Conservation (phyloP, 306 rosid genomes). For the Quillaja saponaria region DNA sequence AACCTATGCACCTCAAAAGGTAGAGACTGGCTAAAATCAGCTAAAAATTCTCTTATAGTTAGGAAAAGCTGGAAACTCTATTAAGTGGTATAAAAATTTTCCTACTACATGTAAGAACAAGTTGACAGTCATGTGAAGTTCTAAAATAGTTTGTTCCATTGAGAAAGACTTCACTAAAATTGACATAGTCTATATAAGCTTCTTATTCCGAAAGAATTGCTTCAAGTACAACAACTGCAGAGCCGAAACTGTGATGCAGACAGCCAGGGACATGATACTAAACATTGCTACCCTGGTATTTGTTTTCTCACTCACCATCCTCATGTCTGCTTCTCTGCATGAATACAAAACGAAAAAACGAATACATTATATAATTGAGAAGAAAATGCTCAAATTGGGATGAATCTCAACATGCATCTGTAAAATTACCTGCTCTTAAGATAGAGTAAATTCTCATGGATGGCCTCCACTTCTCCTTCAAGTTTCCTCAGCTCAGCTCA, state of each 20-base stretch:
- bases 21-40: no score
- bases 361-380: slow-evolving; percentile 2
- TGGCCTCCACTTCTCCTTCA: slow-evolving; percentile 87
- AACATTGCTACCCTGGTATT: slow-evolving; percentile 78
- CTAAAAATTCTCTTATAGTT: slow-evolving; percentile 2
- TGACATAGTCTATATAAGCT: slow-evolving; percentile 57
- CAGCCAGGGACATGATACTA: slow-evolving; percentile 69
- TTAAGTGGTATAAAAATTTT: slow-evolving; percentile 31
- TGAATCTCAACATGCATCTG: slow-evolving; percentile 1
- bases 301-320: slow-evolving; percentile 76
- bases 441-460: slow-evolving; percentile 79
- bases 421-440: slow-evolving; percentile 68
- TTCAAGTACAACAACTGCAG: slow-evolving; percentile 83
- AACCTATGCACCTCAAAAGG: neutral
- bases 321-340: slow-evolving; percentile 82
- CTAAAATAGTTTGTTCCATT: slow-evolving; percentile 16
- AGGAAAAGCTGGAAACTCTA: slow-evolving; percentile 26
- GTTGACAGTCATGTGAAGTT: slow-evolving; percentile 8
- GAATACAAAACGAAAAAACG: neutral
- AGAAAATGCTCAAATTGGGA: neutral
- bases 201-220: slow-evolving; percentile 90
- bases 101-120: slow-evolving; percentile 23
- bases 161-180: slow-evolving; percentile 22
- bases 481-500: slow-evolving; percentile 87
- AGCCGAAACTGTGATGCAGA: slow-evolving; percentile 73